Evolutionary conservation across 208 protist genomes (phyloP).

Genomic region (Trypanosoma caninum): DNA sequence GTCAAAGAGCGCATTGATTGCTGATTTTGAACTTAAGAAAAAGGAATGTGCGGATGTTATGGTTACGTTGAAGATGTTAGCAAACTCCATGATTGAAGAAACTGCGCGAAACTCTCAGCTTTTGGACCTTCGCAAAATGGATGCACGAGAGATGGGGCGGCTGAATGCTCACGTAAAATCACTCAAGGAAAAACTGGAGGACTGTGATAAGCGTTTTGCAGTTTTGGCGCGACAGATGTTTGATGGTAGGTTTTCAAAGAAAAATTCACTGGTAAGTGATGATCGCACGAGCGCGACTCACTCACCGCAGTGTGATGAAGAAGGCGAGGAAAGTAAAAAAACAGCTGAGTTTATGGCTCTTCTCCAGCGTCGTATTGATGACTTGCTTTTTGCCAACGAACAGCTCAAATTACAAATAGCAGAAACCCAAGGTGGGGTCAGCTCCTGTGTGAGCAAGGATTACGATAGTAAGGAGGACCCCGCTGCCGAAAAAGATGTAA

Average conservation of each 20-base stretch:
- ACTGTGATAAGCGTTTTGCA: conserved; percentile 53
- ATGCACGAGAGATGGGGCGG: conserved; percentile 59
- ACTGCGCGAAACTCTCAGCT: conserved; percentile 46
- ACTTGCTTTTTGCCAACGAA: conserved; percentile 17
- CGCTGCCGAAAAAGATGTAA: background rate
- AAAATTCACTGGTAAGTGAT: background rate
- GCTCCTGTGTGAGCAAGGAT: background rate
- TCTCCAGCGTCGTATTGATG: conserved; percentile 22
- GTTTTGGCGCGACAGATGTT: conserved; percentile 15
- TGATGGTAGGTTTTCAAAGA: background rate
- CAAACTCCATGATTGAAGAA: conserved; percentile 72
- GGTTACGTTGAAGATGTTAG: conserved; percentile 64
- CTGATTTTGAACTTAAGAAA: conserved; percentile 46
- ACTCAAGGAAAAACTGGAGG: conserved; percentile 54
- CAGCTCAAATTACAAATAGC: conserved; percentile 5
- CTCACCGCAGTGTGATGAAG: background rate
- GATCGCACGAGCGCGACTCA: background rate
- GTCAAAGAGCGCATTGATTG: conserved; percentile 43
- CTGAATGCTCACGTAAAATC: conserved; percentile 60
- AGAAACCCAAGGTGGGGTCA: background rate
- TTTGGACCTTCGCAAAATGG: conserved; percentile 32
- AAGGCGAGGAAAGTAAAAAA: background rate
- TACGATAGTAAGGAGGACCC: background rate
- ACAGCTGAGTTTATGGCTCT: conserved; percentile 1
- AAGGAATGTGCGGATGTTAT: conserved; percentile 56